Base-by-base conservation (phyloP, 169 alveolate genomes). In the Eimeria sp. region DNA sequence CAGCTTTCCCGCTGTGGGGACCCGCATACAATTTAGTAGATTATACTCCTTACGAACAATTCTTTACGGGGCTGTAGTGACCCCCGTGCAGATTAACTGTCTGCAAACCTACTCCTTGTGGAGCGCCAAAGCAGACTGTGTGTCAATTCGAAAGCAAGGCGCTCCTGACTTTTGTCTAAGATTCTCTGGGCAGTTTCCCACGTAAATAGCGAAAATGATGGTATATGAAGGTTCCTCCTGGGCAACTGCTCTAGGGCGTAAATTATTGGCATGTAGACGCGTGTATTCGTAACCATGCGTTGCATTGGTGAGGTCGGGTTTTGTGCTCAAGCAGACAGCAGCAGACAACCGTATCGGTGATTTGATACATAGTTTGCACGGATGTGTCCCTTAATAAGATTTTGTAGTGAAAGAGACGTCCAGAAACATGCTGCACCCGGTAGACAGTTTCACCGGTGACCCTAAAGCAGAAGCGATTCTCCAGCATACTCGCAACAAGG, bases 381-480 rank as follows among this genome's bases (percentile, higher is more conserved):
- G 37, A 3, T 18, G 27, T 33, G 4, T 33, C 80, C 25, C 14
- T 30, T 14, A 71, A 33, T 33, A 10, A 33, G 49, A 14, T 18
- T 71, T 37, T 71, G 80, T 18, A 11, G n/a, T 37, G 54, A 6
- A 37, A 25, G 54, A 37, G 80, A 71, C 80, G 49, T 71, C 49
- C 54, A 33, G n/a, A 54, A 71, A 20, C 77, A 71, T 14, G 80
- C 80, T 71, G 80, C 80, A 37, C 80, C 54, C 80, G 54, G 80
- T 71, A 52, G 52, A 37, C 52, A 54, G 54, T 16, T 71, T 71
- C 49, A 71, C 80, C 23, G 87, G 87, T 77, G 87, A 77, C 87
- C 87, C 87, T 77, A 77, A 25, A 46, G 87, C 87, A n/a, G 46
- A 10, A n/a, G 46, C 66, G 54, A 33, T 46, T 20, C 43, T 18